These are phyloP conservation scores for Lonicera japonica DNA, from an alignment of 129 eudicot species.

Conservation along the genomic window DNA sequence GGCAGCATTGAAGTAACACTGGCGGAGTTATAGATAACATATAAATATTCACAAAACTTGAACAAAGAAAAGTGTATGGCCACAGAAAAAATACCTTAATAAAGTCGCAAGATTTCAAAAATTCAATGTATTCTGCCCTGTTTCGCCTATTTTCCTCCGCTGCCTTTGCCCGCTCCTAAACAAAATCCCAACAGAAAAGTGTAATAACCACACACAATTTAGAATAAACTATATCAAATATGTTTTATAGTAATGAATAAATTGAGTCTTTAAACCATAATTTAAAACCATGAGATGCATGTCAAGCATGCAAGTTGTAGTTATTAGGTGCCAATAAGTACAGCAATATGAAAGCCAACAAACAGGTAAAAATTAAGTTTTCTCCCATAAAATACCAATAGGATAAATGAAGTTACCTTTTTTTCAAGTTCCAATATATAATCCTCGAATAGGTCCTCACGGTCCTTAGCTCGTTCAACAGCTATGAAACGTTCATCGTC, in stretches of 20 bases:
- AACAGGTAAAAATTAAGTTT: not conserved
- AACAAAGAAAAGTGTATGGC: not conserved
- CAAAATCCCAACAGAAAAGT: constrained; percentile 2
- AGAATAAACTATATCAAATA: not conserved
- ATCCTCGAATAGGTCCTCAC: constrained; percentile 80
- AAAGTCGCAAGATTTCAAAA: constrained; percentile 81
- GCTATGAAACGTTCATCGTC: constrained; percentile 91
- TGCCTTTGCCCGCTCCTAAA: constrained; percentile 78
- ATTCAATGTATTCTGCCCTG: constrained; percentile 63
- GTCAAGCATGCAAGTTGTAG: not conserved
- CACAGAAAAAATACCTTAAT: constrained; percentile 43
- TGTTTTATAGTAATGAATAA: not conserved
- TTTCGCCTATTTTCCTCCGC: constrained; percentile 72
- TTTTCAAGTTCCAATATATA: constrained; percentile 57
- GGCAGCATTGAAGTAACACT: too few relatives aligned
- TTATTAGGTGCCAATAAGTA: not conserved
- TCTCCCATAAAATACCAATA: too few relatives aligned
- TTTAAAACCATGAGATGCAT: not conserved
- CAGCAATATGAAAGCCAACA: not conserved
- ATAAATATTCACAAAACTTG: not conserved
- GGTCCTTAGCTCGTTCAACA: constrained; percentile 73
- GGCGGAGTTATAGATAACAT: too few relatives aligned
- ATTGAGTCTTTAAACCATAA: not conserved
- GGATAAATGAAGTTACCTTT: constrained; percentile 43
- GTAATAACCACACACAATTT: not conserved